Percentiles rank a stretch among this genome's conserved stretches.
phyloP scores from a whole-genome alignment of 1,284 basidiomycete genomes.

The Ustilago xerochloae region DNA sequence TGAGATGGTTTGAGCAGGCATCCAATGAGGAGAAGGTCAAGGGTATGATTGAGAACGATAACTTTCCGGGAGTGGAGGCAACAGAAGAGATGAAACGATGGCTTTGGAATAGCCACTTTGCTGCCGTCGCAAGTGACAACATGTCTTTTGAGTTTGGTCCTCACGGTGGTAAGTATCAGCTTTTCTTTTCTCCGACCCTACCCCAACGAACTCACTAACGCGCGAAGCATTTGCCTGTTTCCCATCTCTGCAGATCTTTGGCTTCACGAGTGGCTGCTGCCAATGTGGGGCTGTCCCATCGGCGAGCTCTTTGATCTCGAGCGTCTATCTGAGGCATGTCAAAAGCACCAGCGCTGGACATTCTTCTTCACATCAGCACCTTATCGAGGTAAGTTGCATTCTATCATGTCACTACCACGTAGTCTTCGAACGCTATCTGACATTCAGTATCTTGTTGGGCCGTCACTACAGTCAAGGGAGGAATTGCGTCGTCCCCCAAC shows the following conservation, averaged over 20 bases:
- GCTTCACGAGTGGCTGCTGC: conserved; percentile 46
- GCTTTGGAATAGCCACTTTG: conserved; percentile 46
- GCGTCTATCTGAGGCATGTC: conserved; percentile 27
- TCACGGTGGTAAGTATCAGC: conserved; percentile 25
- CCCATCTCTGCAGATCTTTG: conserved; percentile 23
- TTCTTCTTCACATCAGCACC: conserved; percentile 54
- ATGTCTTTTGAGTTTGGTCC: conserved; percentile 45
- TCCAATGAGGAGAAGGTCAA: conserved; percentile 23
- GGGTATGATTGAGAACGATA: conserved; percentile 41
- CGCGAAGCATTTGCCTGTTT: not conserved
- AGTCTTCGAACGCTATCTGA: not conserved
- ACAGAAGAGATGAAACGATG: conserved; percentile 42
- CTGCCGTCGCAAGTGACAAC: conserved; percentile 41
- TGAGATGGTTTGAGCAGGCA: conserved; percentile 42
- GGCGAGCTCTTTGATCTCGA: conserved; percentile 49
- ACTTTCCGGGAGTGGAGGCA: conserved; percentile 40
- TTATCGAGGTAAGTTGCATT: conserved; percentile 20
- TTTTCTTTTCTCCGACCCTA: not conserved
- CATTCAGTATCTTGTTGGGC: not conserved
- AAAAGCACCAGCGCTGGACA: conserved; percentile 39
- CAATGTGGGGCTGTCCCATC: conserved; percentile 46
- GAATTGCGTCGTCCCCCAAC: conserved; percentile 45
- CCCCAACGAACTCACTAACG: no score
- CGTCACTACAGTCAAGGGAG: conserved; percentile 37
- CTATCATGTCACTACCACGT: not conserved